Evolutionary conservation across 805 yeast genomes (phyloP), one percentile per base, ranked within the genome.

Genomic region (Nakazawaea ernobii): DNA sequence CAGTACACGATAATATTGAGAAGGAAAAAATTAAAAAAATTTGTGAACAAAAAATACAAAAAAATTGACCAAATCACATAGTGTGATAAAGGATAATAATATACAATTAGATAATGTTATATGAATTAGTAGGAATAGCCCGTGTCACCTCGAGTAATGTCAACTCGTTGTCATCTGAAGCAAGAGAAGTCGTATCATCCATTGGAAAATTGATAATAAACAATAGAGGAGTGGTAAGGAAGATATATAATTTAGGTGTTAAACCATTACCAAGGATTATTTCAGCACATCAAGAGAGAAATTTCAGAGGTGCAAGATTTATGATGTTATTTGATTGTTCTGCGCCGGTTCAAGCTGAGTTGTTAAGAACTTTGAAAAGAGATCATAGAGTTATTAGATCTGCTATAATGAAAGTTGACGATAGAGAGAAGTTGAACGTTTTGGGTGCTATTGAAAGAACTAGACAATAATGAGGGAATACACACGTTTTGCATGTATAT

Each of bases 171-270:
- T 70, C 73, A 33, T 59, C 70, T 6, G 92, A 85, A 55, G 89
- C 90, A 13, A 80, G 79, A 54, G 85, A 52, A 8, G 55, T 53
- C 6, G 48, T 48, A 8, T 39, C 75, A 6, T 88, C 95, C 1
- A 74, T 91, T 28, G 98, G 98, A 8, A 84, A 80, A 61, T 71
- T 89, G 60, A 79, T 92, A 28, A 76, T 94, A 49, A 79, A 81
- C 51, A 91, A 92, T 66, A 88, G 96, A 74, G 99, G 99, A 43
- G 92, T 92, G n/a, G 82, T 92, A 35, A 78, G 98, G 62, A 82
- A 80, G 51, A 79, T 92, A 40, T 77, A 84, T 44, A 85, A 90
- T 52, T 67, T 91, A 62, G 97, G 97, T 0, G 77, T 82, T 37
- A 79, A 79, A 52, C 81, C 82, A 27, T 73, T 94, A 47, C 97